Percentiles rank a stretch among this genome's conserved stretches.
Evolutionary conservation across 2,329 filamentous ascomycete species (phyloP).

Genomic region (Laburnicola sp.): DNA sequence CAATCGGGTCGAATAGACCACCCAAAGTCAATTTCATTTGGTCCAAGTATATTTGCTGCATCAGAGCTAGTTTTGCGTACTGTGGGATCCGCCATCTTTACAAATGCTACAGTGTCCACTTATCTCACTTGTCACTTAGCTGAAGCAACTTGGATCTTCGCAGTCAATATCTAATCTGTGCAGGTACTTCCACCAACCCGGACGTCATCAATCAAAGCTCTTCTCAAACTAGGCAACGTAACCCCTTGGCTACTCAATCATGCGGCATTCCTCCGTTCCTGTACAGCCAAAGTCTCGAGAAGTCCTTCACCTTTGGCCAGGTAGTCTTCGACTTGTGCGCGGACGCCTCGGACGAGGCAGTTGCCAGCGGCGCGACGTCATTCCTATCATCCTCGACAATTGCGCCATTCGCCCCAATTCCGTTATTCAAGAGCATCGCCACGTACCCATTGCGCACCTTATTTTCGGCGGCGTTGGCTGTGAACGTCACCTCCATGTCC

Average conservation of each 20-base stretch:
- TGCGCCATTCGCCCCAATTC: background rate
- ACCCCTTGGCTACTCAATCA: background rate
- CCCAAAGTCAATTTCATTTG: constrained; percentile 18
- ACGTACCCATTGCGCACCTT: background rate
- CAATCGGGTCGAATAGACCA: constrained; percentile 41
- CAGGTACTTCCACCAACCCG: no score
- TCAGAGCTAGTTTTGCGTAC: background rate
- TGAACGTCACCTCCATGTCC: constrained; percentile 52
- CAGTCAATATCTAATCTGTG: no score
- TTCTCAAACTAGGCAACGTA: no score
- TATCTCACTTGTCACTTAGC: background rate
- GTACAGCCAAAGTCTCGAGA: constrained; percentile 13
- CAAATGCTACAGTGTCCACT: background rate
- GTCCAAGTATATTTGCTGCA: constrained; percentile 1
- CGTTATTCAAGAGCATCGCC: background rate
- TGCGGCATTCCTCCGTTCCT: constrained; percentile 7
- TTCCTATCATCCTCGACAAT: constrained; percentile 3
- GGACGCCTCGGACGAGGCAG: background rate
- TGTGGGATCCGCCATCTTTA: background rate
- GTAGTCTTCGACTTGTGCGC: background rate
- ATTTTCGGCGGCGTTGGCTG: background rate
- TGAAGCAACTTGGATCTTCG: no score
- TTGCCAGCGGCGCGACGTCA: background rate
- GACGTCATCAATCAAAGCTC: no score
- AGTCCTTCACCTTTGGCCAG: constrained; percentile 1